phyloP scores from a whole-genome alignment of 805 yeast genomes.

The Candida lessepsii region DNA sequence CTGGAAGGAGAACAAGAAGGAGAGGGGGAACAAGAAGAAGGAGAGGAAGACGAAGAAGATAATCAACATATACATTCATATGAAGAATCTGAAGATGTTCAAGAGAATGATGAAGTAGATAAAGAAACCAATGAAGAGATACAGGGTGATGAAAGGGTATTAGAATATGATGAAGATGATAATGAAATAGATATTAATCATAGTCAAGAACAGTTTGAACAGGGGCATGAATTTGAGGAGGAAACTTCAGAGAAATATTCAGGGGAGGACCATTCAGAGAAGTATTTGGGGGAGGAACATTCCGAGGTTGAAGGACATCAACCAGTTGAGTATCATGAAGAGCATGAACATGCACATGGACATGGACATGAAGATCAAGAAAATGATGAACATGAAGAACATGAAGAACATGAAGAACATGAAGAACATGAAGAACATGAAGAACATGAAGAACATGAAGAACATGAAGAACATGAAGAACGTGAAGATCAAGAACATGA shows the following conservation, averaged over 20 bases:
- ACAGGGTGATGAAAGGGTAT: background rate
- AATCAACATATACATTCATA: slow-evolving; percentile 4
- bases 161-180: slow-evolving; percentile 1
- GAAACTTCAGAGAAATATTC: no score
- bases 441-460: background rate
- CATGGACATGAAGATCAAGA: background rate
- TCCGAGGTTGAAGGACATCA: no score
- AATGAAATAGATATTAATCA: no score
- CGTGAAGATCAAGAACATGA: no score
- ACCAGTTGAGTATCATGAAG: slow-evolving; percentile 4
- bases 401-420: background rate
- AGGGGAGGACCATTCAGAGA: no score
- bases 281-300: slow-evolving; percentile 2
- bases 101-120: slow-evolving; percentile 4
- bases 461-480: background rate
- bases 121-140: background rate
- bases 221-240: no score
- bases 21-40: slow-evolving; percentile 1
- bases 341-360: no score
- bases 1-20: slow-evolving; percentile 4
- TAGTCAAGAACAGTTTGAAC: no score
- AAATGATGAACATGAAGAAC: slow-evolving; percentile 1
- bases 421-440: no score
- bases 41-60: background rate
- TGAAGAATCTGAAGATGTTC: background rate